These are phyloP conservation scores for Anthracocystis panici-leucophaei DNA, from an alignment of 1,284 basidiomycete species.

Conservation along the genomic window DNA sequence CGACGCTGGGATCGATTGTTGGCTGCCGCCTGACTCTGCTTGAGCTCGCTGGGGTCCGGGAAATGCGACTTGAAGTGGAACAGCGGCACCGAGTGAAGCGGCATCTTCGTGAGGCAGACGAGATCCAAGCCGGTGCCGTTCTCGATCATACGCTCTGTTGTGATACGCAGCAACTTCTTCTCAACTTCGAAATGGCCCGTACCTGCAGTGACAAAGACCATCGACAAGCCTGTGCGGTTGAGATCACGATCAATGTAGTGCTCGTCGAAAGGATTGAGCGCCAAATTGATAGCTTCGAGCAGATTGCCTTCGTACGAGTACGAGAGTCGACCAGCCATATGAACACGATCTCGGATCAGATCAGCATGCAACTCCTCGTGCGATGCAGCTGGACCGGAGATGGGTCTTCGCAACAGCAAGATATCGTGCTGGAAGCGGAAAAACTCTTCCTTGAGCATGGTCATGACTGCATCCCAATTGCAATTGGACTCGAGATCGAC, in stretches of 20 bases:
- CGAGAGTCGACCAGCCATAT: conserved; percentile 76
- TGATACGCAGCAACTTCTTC: conserved; percentile 88
- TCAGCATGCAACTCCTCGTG: conserved; percentile 58
- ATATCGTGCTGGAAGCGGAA: conserved; percentile 69
- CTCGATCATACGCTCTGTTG: conserved; percentile 94
- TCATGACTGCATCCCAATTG: conserved; percentile 88
- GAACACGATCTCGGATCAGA: conserved; percentile 58
- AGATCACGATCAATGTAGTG: conserved; percentile 96
- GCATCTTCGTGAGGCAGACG: conserved; percentile 90
- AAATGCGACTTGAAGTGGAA: conserved; percentile 67
- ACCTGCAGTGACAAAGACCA: conserved; percentile 90
- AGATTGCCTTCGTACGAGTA: conserved; percentile 94
- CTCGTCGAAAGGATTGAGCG: conserved; percentile 90
- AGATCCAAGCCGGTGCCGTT: conserved; percentile 92
- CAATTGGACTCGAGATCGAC: conserved; percentile 88
- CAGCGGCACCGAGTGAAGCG: conserved; percentile 81
- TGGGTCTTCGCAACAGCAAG: conserved; percentile 58
- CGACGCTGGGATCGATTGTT: conserved; percentile 25
- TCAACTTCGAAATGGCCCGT: conserved; percentile 93
- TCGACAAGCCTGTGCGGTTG: conserved; percentile 87
- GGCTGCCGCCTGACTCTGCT: conserved; percentile 18
- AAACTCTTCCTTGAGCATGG: conserved; percentile 81
- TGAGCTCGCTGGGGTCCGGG: conserved; percentile 43
- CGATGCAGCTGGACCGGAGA: conserved; percentile 53
- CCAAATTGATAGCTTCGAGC: conserved; percentile 92